Evolutionary conservation across 2,329 filamentous ascomycete species (phyloP).

Genomic region (Cladorrhinum sp.): DNA sequence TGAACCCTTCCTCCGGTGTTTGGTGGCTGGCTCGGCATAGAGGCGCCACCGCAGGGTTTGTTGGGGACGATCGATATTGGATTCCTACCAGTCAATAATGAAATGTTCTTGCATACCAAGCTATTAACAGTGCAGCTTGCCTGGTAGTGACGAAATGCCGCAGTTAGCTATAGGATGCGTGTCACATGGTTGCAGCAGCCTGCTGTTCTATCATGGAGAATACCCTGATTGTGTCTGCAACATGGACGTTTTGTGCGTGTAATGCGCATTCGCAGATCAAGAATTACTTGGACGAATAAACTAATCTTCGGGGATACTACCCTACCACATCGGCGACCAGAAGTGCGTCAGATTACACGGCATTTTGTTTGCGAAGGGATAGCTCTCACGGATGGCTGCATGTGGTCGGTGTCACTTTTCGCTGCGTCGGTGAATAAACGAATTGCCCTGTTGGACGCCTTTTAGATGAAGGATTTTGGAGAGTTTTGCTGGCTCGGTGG

Average conservation of each 20-base stretch:
- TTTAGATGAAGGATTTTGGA: too few relatives aligned
- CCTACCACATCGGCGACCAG: constrained; percentile 20
- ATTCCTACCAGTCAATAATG: too few relatives aligned
- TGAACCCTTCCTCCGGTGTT: constrained; percentile 19
- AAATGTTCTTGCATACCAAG: constrained; percentile 13
- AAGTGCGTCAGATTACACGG: constrained; percentile 3
- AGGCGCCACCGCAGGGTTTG: constrained; percentile 7
- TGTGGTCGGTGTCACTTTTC: neutral
- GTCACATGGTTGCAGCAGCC: too few relatives aligned
- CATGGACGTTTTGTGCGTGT: constrained; percentile 1
- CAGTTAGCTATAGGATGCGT: neutral
- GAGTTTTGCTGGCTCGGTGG: too few relatives aligned
- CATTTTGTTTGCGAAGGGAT: neutral
- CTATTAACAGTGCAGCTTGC: neutral
- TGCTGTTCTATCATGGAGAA: neutral
- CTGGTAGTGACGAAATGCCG: neutral
- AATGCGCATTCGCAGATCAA: constrained; percentile 3
- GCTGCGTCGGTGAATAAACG: neutral
- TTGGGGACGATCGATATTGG: too few relatives aligned
- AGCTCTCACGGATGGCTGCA: constrained; percentile 12
- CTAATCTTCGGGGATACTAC: constrained; percentile 17
- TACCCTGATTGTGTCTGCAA: too few relatives aligned
- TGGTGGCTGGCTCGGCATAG: constrained; percentile 18
- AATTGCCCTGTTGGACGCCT: too few relatives aligned
- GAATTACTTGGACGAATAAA: neutral